Base-by-base conservation (phyloP, 2,329 filamentous ascomycete genomes). In the Penicillium brevicompactum region DNA sequence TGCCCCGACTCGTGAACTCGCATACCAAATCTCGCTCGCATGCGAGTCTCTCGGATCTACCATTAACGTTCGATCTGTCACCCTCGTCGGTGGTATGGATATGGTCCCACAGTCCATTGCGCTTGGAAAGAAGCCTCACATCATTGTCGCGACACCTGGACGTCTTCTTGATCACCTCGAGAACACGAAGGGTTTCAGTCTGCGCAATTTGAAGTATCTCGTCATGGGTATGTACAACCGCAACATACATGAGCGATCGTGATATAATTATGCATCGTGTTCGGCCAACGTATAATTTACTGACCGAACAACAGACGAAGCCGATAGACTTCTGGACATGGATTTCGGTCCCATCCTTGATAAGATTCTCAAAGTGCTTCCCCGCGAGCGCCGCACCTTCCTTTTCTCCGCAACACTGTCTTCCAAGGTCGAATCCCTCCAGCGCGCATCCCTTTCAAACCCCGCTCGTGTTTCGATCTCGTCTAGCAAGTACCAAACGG, bases 341-440 rank as follows among this genome's bases (percentile, higher is more conserved):
- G 92, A 97, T 72, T 97, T 97, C 64, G 92, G 92, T 0, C 91
- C 92, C 2, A 89, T 92, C 21, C 85, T 97, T 37, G 91, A 97
- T 75, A 96, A 96, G 76, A 91, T 97, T 51, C 83, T 97, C 49
- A 93, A 94, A 74, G 91, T 95, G 24, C 79, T 97, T 4, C 92
- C 92, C 0, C 80, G 87, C 40, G 87, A 92, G 68, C 84, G 85
- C 42, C 77, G 87, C 40, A 97, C 94, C 0, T 94, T 88, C 69
- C 87, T 99, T 41, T 97, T 96, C 80, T 94, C 89, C 4, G 93
- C 94, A 1, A 99, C 94, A 11, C 93, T 97, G 83, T 92, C 87
- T 65, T 92, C 87, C 58, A 96, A 97, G 73, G 89, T 99, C 55
- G 94, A 97, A 75, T 91, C 87, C 49, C 79, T 99, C 45, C 94